A percentile compares a stretch with the other conserved stretches of the same genome.
Conservation (phyloP, 2,329 filamentous ascomycete genomes). For the Cladosporium sp. region DNA sequence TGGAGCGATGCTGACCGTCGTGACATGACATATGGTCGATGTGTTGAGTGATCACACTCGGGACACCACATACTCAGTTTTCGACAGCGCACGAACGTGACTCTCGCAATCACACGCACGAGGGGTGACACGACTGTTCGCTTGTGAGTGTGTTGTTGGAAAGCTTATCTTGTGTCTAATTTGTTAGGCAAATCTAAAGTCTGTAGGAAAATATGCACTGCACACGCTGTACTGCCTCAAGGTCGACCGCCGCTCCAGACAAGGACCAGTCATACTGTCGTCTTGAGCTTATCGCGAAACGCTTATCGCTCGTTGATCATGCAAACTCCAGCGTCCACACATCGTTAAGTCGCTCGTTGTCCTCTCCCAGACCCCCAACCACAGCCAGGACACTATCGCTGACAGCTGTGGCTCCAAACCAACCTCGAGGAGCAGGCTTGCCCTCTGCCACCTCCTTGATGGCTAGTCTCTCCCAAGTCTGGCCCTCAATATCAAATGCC, state of each 20-base stretch:
- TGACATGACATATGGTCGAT: neutral
- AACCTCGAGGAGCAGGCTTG: conserved; percentile 50
- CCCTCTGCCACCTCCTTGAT: conserved; percentile 25
- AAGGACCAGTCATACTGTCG: neutral
- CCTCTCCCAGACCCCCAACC: conserved; percentile 55
- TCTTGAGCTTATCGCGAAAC: neutral
- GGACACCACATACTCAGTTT: neutral
- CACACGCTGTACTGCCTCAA: neutral
- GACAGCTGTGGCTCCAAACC: conserved; percentile 56
- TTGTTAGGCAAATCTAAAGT: neutral
- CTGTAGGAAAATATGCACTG: neutral
- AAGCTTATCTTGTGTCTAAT: neutral
- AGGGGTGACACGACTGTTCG: neutral
- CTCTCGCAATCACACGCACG: neutral
- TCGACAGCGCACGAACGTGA: neutral
- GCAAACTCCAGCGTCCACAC: conserved; percentile 48
- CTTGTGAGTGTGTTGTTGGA: neutral
- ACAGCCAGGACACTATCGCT: conserved; percentile 39
- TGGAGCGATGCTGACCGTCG: neutral
- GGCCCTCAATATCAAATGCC: conserved; percentile 45
- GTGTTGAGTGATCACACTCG: neutral
- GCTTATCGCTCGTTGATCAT: neutral
- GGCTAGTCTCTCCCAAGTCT: conserved; percentile 41
- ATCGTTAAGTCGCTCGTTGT: conserved; percentile 55
- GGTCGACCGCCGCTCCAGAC: neutral